Conservation (phyloP, 805 yeast genomes). For the Candida multigemmis region DNA sequence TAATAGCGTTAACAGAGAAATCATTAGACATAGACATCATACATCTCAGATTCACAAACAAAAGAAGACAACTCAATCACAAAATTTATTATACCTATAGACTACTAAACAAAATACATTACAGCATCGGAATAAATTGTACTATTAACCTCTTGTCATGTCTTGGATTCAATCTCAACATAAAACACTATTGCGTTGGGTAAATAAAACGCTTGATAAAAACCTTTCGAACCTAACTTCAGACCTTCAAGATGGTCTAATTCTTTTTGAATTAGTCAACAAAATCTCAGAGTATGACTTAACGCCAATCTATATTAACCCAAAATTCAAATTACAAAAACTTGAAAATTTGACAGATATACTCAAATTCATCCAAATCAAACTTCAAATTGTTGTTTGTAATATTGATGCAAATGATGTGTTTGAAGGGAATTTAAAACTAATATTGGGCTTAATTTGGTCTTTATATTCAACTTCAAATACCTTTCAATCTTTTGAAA, state of each 20-base stretch:
- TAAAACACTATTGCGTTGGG: conserved; percentile 42
- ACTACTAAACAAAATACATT: no score
- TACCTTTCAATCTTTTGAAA: conserved; percentile 14
- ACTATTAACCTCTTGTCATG: no score
- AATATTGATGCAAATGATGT: conserved; percentile 43
- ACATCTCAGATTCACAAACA: no score
- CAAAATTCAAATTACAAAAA: conserved; percentile 34
- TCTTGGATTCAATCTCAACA: conserved; percentile 37
- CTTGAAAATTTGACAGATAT: conserved; percentile 37
- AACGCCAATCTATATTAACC: conserved; percentile 24
- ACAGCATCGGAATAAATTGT: no score
- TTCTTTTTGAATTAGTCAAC: conserved; percentile 27
- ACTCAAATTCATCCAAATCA: conserved; percentile 31
- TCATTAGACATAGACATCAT: no score
- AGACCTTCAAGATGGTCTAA: conserved; percentile 34
- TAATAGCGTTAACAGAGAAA: no score
- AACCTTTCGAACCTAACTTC: conserved; percentile 10
- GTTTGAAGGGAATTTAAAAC: conserved; percentile 37
- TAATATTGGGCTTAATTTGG: conserved; percentile 43
- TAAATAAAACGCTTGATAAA: conserved; percentile 27
- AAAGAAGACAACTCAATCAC: no score
- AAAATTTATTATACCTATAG: no score
- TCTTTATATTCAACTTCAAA: conserved; percentile 31
- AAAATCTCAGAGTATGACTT: conserved; percentile 18
- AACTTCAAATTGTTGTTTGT: conserved; percentile 29